A percentile compares a stretch with the other conserved stretches of the same genome.
Conservation (phyloP, 1,284 basidiomycete species). For the Vanrija sp. region DNA sequence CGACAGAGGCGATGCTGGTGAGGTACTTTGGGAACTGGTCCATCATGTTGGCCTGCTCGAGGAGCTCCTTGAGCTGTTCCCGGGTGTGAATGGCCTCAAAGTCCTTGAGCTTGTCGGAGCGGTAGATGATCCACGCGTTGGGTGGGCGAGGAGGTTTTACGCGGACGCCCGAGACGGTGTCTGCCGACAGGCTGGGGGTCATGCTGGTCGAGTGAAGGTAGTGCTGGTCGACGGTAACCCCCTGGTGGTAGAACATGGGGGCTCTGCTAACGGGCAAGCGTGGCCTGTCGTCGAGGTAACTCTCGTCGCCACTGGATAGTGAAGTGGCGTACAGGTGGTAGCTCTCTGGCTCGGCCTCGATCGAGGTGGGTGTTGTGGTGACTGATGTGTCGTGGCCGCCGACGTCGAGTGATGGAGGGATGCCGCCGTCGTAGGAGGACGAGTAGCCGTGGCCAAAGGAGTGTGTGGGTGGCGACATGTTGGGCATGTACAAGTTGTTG, state of each 20-base stretch:
- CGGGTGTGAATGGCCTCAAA: neutral
- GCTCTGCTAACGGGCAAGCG: too few species aligned
- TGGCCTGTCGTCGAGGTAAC: too few species aligned
- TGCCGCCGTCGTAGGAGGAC: neutral
- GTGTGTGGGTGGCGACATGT: too few species aligned
- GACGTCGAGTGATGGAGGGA: neutral
- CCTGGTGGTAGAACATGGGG: too few species aligned
- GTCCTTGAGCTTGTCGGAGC: conserved; percentile 58
- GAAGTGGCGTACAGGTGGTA: too few species aligned
- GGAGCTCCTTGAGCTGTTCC: conserved; percentile 7
- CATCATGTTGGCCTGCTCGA: conserved; percentile 11
- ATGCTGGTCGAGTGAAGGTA: too few species aligned
- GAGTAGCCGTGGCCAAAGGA: too few species aligned
- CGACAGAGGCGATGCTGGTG: too few species aligned
- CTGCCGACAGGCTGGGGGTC: too few species aligned
- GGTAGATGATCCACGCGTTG: conserved; percentile 91
- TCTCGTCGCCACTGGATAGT: too few species aligned
- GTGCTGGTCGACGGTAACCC: too few species aligned
- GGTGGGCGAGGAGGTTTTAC: conserved; percentile 57
- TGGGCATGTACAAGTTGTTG: neutral
- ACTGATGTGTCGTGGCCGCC: conserved; percentile 2
- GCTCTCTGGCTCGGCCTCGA: neutral
- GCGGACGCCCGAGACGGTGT: too few species aligned
- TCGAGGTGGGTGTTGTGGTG: neutral
- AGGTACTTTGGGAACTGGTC: neutral